phyloP scores from a whole-genome alignment of 2,329 filamentous ascomycete species.

The Daldinia sp. region DNA sequence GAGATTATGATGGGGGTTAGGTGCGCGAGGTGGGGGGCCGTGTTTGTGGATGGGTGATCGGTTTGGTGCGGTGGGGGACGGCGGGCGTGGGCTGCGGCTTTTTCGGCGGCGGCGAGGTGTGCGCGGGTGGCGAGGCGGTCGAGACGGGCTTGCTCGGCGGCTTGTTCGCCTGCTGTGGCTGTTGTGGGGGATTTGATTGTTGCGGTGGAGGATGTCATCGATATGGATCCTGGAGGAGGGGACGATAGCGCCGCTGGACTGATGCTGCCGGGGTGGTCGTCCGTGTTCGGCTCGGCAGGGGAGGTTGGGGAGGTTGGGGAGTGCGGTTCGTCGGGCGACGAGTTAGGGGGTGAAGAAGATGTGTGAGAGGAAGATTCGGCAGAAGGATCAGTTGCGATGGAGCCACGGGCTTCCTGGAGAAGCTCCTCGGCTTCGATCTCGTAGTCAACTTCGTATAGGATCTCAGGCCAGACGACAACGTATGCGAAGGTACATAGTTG shows the following conservation, averaged over 20 bases:
- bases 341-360: constrained; percentile 34
- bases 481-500: constrained; percentile 92
- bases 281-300: constrained; percentile 10
- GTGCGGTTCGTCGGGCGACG: constrained; percentile 35
- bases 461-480: constrained; percentile 82
- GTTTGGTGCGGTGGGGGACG: constrained; percentile 59
- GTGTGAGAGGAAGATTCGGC: constrained; percentile 37
- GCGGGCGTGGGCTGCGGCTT: constrained; percentile 63
- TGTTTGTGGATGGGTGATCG: constrained; percentile 63
- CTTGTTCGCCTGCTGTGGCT: constrained; percentile 60
- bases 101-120: constrained; percentile 63
- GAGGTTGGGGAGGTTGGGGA: constrained; percentile 30
- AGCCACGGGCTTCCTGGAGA: constrained; percentile 41
- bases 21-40: constrained; percentile 63
- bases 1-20: constrained; percentile 74
- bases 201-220: constrained; percentile 22
- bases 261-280: background rate
- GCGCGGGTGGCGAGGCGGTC: constrained; percentile 65
- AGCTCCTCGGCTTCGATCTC: constrained; percentile 73
- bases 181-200: constrained; percentile 24
- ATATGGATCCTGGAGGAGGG: constrained; percentile 7
- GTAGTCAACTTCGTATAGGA: constrained; percentile 81
- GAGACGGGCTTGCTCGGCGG: constrained; percentile 68
- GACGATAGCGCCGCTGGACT: background rate
- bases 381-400: constrained; percentile 23